Evolutionary conservation across 2,329 filamentous ascomycete genomes (phyloP), one percentile per base, ranked within the genome.

Genomic region (Cladophialophora immunda): DNA sequence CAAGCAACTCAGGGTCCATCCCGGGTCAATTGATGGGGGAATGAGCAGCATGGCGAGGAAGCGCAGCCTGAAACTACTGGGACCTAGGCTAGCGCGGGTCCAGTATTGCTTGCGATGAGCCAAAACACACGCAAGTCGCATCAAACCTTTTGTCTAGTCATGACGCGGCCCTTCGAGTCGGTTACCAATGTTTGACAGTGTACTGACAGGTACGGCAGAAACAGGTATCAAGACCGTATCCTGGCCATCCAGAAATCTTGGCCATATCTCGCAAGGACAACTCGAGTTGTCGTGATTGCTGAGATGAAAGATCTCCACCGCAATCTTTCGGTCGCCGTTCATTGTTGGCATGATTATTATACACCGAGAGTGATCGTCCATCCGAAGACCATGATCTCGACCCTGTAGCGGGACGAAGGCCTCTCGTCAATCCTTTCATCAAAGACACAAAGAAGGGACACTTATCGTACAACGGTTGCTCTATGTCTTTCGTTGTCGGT

Each of bases 21-120:
- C 52, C n/a, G 19, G 25, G 41, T 17, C 45, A 19, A 3, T 22
- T 25, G 45, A 50, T 25, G 45, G 36, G 19, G 27, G 41, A 19
- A 30, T 50, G 57, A 59, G 36, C 57, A 36, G 29, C 17, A 30
- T 58, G 61, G 61, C 61, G 13, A 52, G 61, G 61, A 64, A 52
- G 17, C 61, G 29, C 61, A 58, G 61, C 61, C 61, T 58, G 61
- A 57, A 22, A 45, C 53, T 41, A 13, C 19, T 25, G 45, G 9
- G 22, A 50, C 8, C 9, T 50, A 25, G 3, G 3, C 19, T 50
- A 50, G 4, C 8, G 9, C 45, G 9, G 25, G 19, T 25, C 22
- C 8, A 11, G 45, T 25, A 25, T 19, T 41, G 3, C 17, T 41
- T 41, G 45, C 22, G 13, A 50, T 50, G 45, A 25, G 45, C 19